Percentiles rank a stretch among this genome's conserved stretches.
Evolutionary conservation across 108 stramenopile species (phyloP).

Genomic region (Pelagomonas calceolata): DNA sequence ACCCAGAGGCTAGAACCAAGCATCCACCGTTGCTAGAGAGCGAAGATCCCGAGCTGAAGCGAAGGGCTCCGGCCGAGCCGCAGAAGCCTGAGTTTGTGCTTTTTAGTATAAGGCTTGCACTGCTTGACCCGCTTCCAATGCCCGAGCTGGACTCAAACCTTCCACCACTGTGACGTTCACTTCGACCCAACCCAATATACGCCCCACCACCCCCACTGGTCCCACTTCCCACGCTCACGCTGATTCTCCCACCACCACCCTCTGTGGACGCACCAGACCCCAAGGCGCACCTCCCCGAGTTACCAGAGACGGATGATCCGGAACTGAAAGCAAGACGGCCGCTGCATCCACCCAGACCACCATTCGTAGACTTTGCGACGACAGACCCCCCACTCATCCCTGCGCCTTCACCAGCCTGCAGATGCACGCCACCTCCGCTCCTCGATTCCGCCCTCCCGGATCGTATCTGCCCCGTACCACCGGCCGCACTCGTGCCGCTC

Average conservation of each 20-base stretch:
- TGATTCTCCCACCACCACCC: not conserved
- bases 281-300: not conserved
- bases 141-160: no score
- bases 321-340: not conserved
- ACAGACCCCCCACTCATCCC: not conserved
- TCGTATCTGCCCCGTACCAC: not conserved
- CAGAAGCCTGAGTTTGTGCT: no score
- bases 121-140: no score
- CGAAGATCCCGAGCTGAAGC: no score
- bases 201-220: no score
- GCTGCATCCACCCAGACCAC: not conserved
- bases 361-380: not conserved
- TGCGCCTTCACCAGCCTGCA: not conserved
- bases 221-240: not conserved
- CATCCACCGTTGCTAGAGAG: no score
- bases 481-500: not conserved
- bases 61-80: no score
- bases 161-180: no score
- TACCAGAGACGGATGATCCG: not conserved
- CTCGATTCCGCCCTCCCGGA: not conserved
- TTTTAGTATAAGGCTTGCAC: no score
- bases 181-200: no score
- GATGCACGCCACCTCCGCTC: not conserved
- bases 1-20: no score
- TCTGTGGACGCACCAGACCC: not conserved